phyloP scores from a whole-genome alignment of 805 yeast species.

The Geotrichum ghanense region DNA sequence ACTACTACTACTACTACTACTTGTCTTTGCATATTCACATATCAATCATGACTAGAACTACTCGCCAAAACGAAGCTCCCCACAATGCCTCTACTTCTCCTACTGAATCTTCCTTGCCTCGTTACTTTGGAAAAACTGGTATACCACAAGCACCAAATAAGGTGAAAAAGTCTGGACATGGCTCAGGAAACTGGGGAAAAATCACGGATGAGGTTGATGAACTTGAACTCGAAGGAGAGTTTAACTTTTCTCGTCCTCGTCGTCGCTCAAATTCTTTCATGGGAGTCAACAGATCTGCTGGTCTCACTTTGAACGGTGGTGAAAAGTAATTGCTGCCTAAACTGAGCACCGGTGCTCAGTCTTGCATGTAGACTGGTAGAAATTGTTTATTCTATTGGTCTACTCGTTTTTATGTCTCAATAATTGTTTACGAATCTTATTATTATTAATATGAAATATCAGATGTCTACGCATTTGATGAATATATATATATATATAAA shows the following conservation, averaged over 20 bases:
- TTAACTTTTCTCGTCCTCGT: conserved; percentile 27
- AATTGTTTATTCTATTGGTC: too few species aligned
- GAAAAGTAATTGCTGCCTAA: too few species aligned
- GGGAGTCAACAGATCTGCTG: conserved; percentile 11
- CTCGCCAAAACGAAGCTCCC: conserved; percentile 4
- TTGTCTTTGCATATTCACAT: too few species aligned
- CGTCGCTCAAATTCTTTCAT: conserved; percentile 26
- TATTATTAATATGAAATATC: too few species aligned
- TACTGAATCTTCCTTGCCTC: conserved; percentile 28
- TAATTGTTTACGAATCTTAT: too few species aligned
- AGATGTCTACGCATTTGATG: too few species aligned
- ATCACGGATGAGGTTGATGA: conserved; percentile 68
- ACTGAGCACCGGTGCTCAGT: too few species aligned
- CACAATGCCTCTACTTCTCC: conserved; percentile 5
- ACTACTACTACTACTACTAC: too few species aligned
- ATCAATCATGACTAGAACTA: conserved; percentile 20
- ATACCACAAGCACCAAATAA: conserved; percentile 57
- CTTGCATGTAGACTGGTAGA: too few species aligned
- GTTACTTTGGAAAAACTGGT: conserved; percentile 74
- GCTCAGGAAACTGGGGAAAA: conserved; percentile 81
- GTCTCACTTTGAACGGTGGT: too few species aligned
- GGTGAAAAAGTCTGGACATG: conserved; percentile 76
- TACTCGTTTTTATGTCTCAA: too few species aligned
- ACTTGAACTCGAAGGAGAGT: conserved; percentile 46
- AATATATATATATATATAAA: too few species aligned